phyloP scores from a whole-genome alignment of 441 rosid species.

The Bruguiera hainesii region DNA sequence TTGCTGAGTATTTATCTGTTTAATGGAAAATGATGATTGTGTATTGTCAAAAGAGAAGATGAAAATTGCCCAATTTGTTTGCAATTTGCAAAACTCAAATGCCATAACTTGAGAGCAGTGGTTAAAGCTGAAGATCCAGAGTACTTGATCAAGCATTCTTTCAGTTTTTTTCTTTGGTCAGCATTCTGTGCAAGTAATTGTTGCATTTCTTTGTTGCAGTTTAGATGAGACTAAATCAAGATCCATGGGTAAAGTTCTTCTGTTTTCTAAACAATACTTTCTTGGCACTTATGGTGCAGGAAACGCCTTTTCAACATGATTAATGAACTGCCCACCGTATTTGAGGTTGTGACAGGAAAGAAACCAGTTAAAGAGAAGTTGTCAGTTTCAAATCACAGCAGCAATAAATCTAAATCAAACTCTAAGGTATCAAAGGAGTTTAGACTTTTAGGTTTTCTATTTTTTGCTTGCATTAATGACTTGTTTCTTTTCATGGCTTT shows the following conservation, averaged over 20 bases:
- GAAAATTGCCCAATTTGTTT: not conserved
- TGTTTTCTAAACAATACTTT: not conserved
- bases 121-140: not conserved
- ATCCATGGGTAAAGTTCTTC: no score
- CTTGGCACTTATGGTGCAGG: slow-evolving; percentile 33
- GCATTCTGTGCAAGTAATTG: not conserved
- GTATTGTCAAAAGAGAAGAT: not conserved
- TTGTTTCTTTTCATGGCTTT: not conserved
- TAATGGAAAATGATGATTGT: not conserved
- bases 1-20: not conserved
- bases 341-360: slow-evolving; percentile 58
- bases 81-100: not conserved
- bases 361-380: slow-evolving; percentile 44
- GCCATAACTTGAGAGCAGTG: not conserved
- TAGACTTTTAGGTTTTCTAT: not conserved
- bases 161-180: not conserved
- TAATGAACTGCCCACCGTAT: slow-evolving; percentile 59
- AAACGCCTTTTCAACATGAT: slow-evolving; percentile 60
- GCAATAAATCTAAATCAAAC: slow-evolving; percentile 54
- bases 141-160: not conserved
- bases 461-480: not conserved
- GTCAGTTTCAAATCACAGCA: slow-evolving; percentile 47
- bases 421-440: slow-evolving; percentile 34
- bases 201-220: not conserved
- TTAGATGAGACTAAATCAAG: no score